A percentile compares a stretch with the other conserved stretches of the same genome.
Evolutionary conservation across 345 rosid species (phyloP).

Genomic region (Eucalyptus cloeziana): DNA sequence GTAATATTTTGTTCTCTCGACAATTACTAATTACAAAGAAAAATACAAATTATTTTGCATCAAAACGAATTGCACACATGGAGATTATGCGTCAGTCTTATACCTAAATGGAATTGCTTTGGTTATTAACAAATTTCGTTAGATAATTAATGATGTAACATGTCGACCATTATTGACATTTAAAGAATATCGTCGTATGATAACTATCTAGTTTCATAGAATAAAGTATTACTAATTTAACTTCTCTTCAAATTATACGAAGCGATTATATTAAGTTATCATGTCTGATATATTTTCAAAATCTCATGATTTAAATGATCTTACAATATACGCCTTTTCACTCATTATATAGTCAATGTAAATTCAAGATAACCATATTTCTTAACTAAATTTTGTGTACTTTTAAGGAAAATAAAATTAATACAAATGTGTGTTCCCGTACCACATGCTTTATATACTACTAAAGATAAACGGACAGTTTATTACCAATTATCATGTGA

Average conservation of each 20-base stretch:
- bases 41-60: background rate
- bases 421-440: background rate
- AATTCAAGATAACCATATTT: background rate
- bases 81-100: rapidly evolving
- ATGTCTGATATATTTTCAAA: rapidly evolving
- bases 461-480: rapidly evolving
- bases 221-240: background rate
- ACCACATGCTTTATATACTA: background rate
- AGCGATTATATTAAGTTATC: background rate
- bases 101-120: background rate
- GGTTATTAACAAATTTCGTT: background rate
- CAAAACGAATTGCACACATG: background rate
- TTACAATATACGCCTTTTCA: rapidly evolving
- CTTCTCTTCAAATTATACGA: background rate
- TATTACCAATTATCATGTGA: background rate
- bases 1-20: background rate
- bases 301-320: background rate
- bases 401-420: background rate
- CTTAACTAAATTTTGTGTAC: background rate
- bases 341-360: background rate
- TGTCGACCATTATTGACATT: background rate
- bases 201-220: background rate
- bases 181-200: background rate
- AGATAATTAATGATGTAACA: background rate
- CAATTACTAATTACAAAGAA: background rate